These are phyloP conservation scores for Triangularia setosa DNA, from an alignment of 2,329 filamentous ascomycete genomes.

Conservation along the genomic window DNA sequence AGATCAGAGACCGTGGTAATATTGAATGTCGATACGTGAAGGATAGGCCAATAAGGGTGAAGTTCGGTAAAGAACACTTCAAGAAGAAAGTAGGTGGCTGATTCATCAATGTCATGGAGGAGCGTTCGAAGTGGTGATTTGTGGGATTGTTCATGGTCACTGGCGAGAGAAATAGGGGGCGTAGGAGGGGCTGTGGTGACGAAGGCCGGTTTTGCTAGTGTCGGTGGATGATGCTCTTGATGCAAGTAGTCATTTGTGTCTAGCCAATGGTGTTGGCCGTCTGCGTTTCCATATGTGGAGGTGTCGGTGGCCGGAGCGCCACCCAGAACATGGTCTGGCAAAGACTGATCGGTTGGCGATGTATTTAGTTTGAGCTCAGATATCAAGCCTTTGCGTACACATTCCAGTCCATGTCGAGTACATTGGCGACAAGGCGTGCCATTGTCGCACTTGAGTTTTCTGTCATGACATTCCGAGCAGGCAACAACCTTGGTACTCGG, in stretches of 20 bases:
- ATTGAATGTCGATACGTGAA: conserved; percentile 13
- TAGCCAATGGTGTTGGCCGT: not conserved
- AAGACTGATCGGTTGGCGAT: not conserved
- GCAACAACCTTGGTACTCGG: not conserved
- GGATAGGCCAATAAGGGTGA: conserved; percentile 14
- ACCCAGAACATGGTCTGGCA: not conserved
- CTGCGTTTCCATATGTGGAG: not conserved
- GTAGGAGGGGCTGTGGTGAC: not conserved
- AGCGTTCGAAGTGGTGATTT: not conserved
- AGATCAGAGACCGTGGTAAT: not conserved
- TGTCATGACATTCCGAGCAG: conserved; percentile 2
- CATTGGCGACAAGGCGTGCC: conserved; percentile 3
- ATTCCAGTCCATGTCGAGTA: not conserved
- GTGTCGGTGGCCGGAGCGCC: not conserved
- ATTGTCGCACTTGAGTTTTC: conserved; percentile 6
- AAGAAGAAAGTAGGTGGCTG: not conserved
- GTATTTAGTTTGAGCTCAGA: not conserved
- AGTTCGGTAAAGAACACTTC: conserved; percentile 7
- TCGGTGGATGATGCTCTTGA: not conserved
- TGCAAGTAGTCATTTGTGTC: not conserved
- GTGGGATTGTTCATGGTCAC: not conserved
- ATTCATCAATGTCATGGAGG: not conserved
- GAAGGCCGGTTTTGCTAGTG: too few species aligned
- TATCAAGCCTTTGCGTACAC: not conserved
- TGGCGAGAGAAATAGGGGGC: not conserved